phyloP scores from a whole-genome alignment of 148 eudicot species.

The Camellia japonica region DNA sequence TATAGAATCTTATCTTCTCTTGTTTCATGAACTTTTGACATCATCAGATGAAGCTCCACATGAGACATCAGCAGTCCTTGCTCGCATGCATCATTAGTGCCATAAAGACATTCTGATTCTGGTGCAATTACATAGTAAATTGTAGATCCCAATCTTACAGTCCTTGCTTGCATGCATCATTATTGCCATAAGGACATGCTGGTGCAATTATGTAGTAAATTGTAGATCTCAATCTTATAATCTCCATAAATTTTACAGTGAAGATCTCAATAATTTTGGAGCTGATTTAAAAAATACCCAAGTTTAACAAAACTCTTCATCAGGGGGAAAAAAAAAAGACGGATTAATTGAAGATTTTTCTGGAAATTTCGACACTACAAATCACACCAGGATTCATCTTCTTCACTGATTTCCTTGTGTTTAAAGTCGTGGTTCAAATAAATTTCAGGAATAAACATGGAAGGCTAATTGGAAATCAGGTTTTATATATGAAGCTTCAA shows the following conservation, averaged over 20 bases:
- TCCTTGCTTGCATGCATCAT: not conserved
- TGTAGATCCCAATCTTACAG: not conserved
- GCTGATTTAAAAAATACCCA: not conserved
- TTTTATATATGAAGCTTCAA: too few species aligned
- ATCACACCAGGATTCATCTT: not conserved
- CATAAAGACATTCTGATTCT: too few species aligned
- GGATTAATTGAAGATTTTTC: not conserved
- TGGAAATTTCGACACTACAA: not conserved
- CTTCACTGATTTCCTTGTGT: not conserved
- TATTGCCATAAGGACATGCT: not conserved
- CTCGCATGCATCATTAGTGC: not conserved
- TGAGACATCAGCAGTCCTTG: not conserved
- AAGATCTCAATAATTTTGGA: not conserved
- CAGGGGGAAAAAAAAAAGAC: not conserved
- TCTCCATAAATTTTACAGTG: not conserved
- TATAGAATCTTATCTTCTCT: too few species aligned
- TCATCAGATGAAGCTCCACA: not conserved
- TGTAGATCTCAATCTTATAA: not conserved
- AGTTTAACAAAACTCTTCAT: not conserved
- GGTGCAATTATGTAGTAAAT: not conserved
- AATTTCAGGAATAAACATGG: not conserved
- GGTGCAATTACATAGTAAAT: not conserved
- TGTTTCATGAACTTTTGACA: not conserved
- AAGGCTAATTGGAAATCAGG: too few species aligned
- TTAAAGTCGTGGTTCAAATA: not conserved